phyloP scores from a whole-genome alignment of 169 alveolate species.

The Cryptosporidium viatorum region DNA sequence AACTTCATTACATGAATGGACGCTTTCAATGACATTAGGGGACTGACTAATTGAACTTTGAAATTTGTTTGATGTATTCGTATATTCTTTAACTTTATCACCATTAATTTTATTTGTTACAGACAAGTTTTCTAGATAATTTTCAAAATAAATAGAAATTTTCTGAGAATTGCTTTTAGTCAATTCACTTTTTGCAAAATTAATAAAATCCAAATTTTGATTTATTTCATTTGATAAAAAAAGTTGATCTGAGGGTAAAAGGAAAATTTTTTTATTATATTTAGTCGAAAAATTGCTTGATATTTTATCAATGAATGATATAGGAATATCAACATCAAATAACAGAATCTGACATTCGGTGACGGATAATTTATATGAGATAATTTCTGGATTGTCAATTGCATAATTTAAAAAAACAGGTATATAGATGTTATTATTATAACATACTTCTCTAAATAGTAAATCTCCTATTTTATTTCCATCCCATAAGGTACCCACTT shows the following conservation, averaged over 20 bases:
- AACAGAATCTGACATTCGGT: conserved; percentile 14
- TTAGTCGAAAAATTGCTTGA: not conserved
- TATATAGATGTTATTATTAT: not conserved
- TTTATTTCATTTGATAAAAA: not conserved
- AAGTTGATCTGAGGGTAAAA: not conserved
- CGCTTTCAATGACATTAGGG: not conserved
- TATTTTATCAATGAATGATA: conserved; percentile 17
- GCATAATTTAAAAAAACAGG: conserved; percentile 48
- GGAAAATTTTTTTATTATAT: not conserved
- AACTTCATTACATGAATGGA: not conserved
- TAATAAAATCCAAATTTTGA: not conserved
- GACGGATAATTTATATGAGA: conserved; percentile 30
- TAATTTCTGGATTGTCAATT: conserved; percentile 43
- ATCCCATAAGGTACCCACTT: conserved; percentile 53
- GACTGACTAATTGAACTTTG: not conserved
- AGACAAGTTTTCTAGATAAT: not conserved
- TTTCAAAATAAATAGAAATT: not conserved
- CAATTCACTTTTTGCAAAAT: not conserved
- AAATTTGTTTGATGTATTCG: not conserved
- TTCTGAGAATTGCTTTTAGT: not conserved
- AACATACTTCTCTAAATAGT: conserved; percentile 61
- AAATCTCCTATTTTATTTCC: conserved; percentile 58
- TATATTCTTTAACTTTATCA: not conserved
- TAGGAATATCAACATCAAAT: conserved; percentile 25
- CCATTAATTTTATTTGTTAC: not conserved